Evolutionary conservation across 352 stramenopile genomes (phyloP).

Genomic region (Pythium angustatum): DNA sequence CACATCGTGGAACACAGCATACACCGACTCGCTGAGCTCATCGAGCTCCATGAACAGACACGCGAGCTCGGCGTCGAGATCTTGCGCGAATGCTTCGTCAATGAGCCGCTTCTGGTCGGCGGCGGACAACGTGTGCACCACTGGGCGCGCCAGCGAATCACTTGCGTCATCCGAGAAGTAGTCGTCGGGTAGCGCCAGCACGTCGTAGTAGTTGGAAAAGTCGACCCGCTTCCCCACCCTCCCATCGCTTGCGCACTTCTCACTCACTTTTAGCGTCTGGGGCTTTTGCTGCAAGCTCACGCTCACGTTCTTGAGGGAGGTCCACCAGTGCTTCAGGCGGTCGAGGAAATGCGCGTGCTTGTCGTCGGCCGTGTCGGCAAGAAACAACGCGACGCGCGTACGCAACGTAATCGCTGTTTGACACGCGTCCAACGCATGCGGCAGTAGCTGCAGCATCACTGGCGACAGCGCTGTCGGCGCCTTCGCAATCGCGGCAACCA

Average conservation of each 20-base stretch:
- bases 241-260: no score
- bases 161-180: not conserved
- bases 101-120: not conserved
- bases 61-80: slow-evolving; percentile 29
- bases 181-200: slow-evolving; percentile 9
- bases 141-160: not conserved
- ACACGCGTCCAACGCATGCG: slow-evolving; percentile 6
- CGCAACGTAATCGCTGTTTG: slow-evolving; percentile 18
- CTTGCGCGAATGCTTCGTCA: not conserved
- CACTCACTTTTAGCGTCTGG: not conserved
- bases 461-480: slow-evolving; percentile 3
- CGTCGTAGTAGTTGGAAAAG: slow-evolving; percentile 20
- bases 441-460: not conserved
- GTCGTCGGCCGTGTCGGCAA: no score
- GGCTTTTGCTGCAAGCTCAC: not conserved
- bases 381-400: no score
- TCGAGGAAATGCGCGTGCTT: no score
- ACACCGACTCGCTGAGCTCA: slow-evolving; percentile 23
- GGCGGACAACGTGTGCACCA: not conserved
- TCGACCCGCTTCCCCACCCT: no score
- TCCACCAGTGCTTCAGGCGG: no score
- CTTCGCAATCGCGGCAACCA: slow-evolving; percentile 10
- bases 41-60: slow-evolving; percentile 37
- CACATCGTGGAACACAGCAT: slow-evolving; percentile 32
- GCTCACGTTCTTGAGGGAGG: no score